Conservation (phyloP, 2,329 filamentous ascomycete species). For the Rhinocladiella similis region DNA sequence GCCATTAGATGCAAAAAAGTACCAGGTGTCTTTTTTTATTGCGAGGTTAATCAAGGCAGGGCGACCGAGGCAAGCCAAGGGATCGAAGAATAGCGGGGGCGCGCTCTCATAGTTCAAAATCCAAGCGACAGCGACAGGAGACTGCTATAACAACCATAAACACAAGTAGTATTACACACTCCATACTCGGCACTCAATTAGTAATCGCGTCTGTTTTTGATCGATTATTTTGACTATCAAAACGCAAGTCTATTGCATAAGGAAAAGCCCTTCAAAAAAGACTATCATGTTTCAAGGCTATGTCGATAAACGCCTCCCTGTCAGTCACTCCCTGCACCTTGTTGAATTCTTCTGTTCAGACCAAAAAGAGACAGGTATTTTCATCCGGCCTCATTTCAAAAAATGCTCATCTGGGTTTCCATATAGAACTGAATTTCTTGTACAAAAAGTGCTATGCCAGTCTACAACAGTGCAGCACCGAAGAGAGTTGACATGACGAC, state of each 20-base stretch:
- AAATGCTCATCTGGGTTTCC: slow-evolving; percentile 2
- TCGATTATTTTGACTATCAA: background rate
- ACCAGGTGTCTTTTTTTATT: too few relatives aligned
- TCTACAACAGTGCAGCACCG: slow-evolving; percentile 49
- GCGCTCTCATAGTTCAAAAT: too few relatives aligned
- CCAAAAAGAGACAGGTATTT: slow-evolving; percentile 10
- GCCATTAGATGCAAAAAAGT: too few relatives aligned
- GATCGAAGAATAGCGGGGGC: too few relatives aligned
- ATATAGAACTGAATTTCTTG: slow-evolving; percentile 1
- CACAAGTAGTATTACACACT: too few relatives aligned
- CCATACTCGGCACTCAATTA: too few relatives aligned
- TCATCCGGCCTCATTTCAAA: background rate
- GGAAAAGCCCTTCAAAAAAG: background rate
- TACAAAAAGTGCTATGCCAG: slow-evolving; percentile 2
- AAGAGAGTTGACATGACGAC: slow-evolving; percentile 55
- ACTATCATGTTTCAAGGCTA: slow-evolving; percentile 15
- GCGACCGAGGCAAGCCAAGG: too few relatives aligned
- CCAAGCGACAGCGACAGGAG: too few relatives aligned
- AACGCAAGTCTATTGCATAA: slow-evolving; percentile 20
- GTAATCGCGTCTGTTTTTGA: background rate
- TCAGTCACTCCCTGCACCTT: slow-evolving; percentile 1
- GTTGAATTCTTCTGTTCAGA: slow-evolving; percentile 4
- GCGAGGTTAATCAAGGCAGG: too few relatives aligned
- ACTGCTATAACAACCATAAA: too few relatives aligned
- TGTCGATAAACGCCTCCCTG: slow-evolving; percentile 3